Evolutionary conservation across 31 red algal species (phyloP).

Genomic region (Asparagopsis taxiformis): DNA sequence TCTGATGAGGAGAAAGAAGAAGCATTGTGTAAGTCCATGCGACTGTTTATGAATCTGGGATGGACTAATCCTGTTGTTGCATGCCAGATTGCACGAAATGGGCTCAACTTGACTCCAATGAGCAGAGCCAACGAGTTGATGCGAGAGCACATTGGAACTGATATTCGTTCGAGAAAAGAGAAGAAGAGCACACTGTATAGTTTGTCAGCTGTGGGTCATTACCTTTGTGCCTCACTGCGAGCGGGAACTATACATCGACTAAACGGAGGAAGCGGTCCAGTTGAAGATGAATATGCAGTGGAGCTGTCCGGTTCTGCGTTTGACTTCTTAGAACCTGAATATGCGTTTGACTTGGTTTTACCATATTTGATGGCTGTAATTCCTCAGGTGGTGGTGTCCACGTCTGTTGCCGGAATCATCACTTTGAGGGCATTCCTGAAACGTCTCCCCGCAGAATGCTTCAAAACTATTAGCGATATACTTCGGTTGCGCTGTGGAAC

Average conservation of each 20-base stretch:
- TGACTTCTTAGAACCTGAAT: constrained; percentile 26
- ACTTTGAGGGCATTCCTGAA: constrained; percentile 30
- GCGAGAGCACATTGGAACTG: constrained; percentile 44
- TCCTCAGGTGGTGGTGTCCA: constrained; percentile 15
- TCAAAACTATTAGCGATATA: constrained; percentile 34
- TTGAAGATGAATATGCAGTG: constrained; percentile 12
- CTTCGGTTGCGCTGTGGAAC: constrained; percentile 36
- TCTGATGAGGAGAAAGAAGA: constrained; percentile 23
- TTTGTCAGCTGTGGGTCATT: constrained; percentile 30
- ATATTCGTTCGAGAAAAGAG: constrained; percentile 38
- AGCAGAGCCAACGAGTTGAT: constrained; percentile 16
- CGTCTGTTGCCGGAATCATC: constrained; percentile 28
- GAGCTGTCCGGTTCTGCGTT: constrained; percentile 48
- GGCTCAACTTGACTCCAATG: constrained; percentile 8
- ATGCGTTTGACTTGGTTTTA: constrained; percentile 50
- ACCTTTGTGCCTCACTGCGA: constrained; percentile 43
- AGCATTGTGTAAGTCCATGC: constrained; percentile 21
- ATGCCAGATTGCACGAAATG: constrained; percentile 55
- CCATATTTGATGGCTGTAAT: constrained; percentile 46
- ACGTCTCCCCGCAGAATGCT: constrained; percentile 16
- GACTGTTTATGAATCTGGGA: constrained; percentile 32
- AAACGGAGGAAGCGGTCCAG: not conserved
- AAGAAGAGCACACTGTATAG: constrained; percentile 51
- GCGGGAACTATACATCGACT: constrained; percentile 18
- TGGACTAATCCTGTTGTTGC: constrained; percentile 55